Evolutionary conservation across 2,329 filamentous ascomycete genomes (phyloP).

Genomic region (Fusarium coicis): DNA sequence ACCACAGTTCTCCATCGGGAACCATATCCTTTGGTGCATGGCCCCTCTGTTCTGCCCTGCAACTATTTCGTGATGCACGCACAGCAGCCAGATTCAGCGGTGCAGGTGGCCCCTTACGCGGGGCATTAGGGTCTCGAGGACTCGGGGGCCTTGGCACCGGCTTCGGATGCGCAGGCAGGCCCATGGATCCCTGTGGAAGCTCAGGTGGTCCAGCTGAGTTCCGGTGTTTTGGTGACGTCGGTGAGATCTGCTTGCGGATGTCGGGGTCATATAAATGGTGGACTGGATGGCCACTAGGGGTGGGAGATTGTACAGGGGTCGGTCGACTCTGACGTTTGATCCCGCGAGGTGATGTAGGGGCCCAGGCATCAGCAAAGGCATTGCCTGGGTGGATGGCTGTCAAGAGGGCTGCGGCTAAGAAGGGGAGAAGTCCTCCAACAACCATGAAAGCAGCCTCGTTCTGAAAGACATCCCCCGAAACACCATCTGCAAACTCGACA

Average conservation of each 20-base stretch:
- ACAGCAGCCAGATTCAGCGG: slow-evolving; percentile 28
- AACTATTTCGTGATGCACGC: slow-evolving; percentile 12
- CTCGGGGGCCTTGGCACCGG: slow-evolving; percentile 30
- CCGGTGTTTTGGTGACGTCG: slow-evolving; percentile 37
- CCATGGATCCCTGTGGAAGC: slow-evolving; percentile 42
- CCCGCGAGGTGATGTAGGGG: slow-evolving; percentile 50
- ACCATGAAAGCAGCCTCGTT: slow-evolving; percentile 53
- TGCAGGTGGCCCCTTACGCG: slow-evolving; percentile 32
- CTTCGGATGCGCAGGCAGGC: slow-evolving; percentile 45
- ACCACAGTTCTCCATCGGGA: slow-evolving; percentile 31
- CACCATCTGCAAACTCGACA: slow-evolving; percentile 52
- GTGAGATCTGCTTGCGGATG: slow-evolving; percentile 47
- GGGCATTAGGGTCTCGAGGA: slow-evolving; percentile 8
- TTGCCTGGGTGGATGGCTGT: slow-evolving; percentile 52
- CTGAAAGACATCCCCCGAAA: slow-evolving; percentile 50
- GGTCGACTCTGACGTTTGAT: slow-evolving; percentile 35
- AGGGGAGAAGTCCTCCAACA: slow-evolving; percentile 54
- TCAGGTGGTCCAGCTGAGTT: slow-evolving; percentile 36
- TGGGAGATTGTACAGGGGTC: slow-evolving; percentile 28
- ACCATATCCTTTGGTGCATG: slow-evolving; percentile 25
- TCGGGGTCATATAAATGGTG: slow-evolving; percentile 50
- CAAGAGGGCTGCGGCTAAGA: slow-evolving; percentile 51
- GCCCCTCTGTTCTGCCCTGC: slow-evolving; percentile 2
- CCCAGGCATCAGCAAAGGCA: slow-evolving; percentile 55
- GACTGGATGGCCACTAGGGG: slow-evolving; percentile 37